Conservation (phyloP, 1,284 basidiomycete genomes). For the Phellopilus nigrolimitatus region DNA sequence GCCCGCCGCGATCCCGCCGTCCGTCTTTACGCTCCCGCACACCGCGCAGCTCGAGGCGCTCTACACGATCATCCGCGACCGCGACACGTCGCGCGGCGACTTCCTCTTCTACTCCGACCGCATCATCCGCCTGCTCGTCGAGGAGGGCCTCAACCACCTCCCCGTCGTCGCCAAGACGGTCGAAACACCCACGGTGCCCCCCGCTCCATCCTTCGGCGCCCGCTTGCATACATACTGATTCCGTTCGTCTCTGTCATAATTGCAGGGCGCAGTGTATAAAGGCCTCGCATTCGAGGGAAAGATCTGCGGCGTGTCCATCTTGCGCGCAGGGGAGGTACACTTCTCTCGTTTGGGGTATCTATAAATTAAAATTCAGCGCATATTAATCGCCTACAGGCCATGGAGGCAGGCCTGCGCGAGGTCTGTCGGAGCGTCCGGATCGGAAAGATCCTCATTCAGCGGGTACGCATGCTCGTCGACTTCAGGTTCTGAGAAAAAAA, state of each 20-base stretch:
- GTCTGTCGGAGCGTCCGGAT: conserved; percentile 90
- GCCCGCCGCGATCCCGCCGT: conserved; percentile 53
- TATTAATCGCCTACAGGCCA: conserved; percentile 52
- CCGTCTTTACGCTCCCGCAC: conserved; percentile 80
- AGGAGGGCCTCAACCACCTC: conserved; percentile 93
- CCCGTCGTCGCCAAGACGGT: conserved; percentile 85
- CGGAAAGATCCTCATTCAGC: conserved; percentile 91
- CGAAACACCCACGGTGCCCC: conserved; percentile 74
- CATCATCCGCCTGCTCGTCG: conserved; percentile 70
- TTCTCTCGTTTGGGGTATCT: conserved; percentile 2
- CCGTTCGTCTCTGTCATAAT: conserved; percentile 3
- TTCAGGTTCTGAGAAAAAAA: conserved; percentile 10
- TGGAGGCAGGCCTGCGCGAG: conserved; percentile 92
- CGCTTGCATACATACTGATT: conserved; percentile 1
- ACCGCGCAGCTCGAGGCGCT: conserved; percentile 93
- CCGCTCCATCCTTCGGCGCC: too few relatives aligned
- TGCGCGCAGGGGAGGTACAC: conserved; percentile 80
- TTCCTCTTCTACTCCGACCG: conserved; percentile 95
- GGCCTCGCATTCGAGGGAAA: conserved; percentile 92
- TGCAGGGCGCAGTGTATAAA: conserved; percentile 73
- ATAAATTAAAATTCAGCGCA: background rate
- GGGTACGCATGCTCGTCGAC: conserved; percentile 45
- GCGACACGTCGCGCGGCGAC: conserved; percentile 82
- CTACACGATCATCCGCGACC: conserved; percentile 92
- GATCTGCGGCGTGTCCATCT: conserved; percentile 92